Conservation (phyloP, 208 protist genomes). For the Entamoeba invadens region DNA sequence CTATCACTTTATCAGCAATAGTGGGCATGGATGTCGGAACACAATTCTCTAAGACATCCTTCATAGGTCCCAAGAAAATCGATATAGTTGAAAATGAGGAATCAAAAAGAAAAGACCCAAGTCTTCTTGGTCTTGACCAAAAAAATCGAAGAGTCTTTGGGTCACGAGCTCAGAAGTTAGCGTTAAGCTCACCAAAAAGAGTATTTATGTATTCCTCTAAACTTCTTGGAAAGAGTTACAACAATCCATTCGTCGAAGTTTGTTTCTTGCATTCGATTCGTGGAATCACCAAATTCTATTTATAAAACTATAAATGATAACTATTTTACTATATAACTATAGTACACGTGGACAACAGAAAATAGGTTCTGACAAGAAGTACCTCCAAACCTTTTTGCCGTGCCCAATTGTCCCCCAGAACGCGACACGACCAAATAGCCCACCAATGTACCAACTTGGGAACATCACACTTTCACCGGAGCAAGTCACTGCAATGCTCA, state of each 20-base stretch:
- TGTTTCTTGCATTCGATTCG: neutral
- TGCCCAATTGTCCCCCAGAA: neutral
- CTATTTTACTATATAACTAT: no score
- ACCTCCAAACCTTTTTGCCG: neutral
- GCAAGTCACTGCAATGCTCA: neutral
- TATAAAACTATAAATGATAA: no score
- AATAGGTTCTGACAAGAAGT: no score
- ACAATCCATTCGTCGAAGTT: neutral
- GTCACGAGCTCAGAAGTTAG: neutral
- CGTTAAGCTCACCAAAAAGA: neutral
- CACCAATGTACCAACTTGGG: neutral
- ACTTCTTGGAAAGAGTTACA: neutral
- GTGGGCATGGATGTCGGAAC: neutral
- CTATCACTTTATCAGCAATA: neutral
- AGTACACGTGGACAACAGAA: no score
- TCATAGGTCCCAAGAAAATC: neutral
- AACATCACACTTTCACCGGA: neutral
- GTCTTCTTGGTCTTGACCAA: neutral
- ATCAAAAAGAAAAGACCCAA: neutral
- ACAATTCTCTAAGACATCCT: neutral
- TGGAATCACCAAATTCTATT: no score
- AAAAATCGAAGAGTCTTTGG: neutral
- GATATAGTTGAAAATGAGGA: neutral
- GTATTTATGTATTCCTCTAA: neutral
- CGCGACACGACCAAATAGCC: neutral